Conservation (phyloP, 2,329 filamentous ascomycete genomes). For the Thelonectria olida region DNA sequence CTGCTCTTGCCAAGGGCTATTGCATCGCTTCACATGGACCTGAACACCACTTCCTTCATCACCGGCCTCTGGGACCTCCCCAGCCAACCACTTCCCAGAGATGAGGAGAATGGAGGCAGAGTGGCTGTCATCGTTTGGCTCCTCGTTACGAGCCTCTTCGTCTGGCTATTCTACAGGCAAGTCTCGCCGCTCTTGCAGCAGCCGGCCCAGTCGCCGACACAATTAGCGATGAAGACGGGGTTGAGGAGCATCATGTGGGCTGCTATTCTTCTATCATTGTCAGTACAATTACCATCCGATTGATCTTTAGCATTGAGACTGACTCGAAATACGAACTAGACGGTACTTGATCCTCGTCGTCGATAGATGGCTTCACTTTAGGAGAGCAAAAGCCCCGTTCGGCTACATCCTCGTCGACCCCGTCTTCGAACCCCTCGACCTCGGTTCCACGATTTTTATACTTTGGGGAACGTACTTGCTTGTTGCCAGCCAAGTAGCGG, state of each 20-base stretch:
- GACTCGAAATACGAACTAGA: neutral
- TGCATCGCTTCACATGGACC: neutral
- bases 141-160: neutral
- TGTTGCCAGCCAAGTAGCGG: neutral
- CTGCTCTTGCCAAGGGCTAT: no score
- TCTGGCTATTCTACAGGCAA: neutral
- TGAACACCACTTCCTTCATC: neutral
- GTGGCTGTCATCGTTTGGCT: neutral
- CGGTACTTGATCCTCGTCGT: neutral
- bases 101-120: neutral
- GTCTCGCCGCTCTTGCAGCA: neutral
- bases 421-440: neutral
- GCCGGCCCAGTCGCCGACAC: no score
- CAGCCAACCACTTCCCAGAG: neutral
- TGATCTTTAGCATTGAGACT: neutral
- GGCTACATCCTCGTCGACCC: neutral
- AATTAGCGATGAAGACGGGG: neutral
- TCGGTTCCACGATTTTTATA: neutral
- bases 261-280: neutral
- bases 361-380: neutral
- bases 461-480: neutral
- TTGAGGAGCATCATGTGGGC: neutral
- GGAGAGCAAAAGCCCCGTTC: no score
- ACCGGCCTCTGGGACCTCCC: neutral
- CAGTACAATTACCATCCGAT: neutral